These are phyloP conservation scores for Magnolia changhungtana DNA, from an alignment of 164 flowering plant species.

Conservation along the genomic window DNA sequence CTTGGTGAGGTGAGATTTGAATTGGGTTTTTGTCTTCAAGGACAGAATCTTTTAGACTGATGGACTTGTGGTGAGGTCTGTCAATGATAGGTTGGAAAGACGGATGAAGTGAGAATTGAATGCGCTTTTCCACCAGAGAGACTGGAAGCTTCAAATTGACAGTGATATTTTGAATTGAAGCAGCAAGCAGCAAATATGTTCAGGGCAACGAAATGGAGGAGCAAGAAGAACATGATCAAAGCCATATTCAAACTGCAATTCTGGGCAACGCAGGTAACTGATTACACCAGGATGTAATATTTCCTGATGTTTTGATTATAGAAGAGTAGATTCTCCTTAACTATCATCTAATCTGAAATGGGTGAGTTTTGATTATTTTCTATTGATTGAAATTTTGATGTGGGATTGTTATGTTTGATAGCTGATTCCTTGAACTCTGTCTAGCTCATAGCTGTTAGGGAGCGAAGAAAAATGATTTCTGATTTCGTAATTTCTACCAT, in stretches of 20 bases:
- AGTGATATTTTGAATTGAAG: constrained; percentile 19
- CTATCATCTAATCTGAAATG: too few species aligned
- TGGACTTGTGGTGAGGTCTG: too few species aligned
- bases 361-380: too few species aligned
- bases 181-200: constrained; percentile 51
- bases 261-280: constrained; percentile 71
- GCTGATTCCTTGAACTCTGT: not conserved
- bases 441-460: not conserved
- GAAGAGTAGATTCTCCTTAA: not conserved
- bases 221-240: constrained; percentile 81
- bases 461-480: not conserved
- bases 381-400: too few species aligned
- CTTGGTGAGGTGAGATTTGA: not conserved
- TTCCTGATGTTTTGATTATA: too few species aligned
- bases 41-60: too few species aligned
- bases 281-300: not conserved
- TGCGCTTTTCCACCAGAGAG: not conserved
- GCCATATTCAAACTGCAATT: constrained; percentile 75
- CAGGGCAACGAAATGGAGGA: constrained; percentile 79
- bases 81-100: too few species aligned
- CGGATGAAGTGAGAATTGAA: not conserved
- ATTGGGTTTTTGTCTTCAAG: not conserved
- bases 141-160: not conserved
- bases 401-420: not conserved
- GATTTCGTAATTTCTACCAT: not conserved